A percentile compares a stretch with the other conserved stretches of the same genome.
phyloP scores from a whole-genome alignment of 345 rosid species.

The Eucalyptus viminalis region DNA sequence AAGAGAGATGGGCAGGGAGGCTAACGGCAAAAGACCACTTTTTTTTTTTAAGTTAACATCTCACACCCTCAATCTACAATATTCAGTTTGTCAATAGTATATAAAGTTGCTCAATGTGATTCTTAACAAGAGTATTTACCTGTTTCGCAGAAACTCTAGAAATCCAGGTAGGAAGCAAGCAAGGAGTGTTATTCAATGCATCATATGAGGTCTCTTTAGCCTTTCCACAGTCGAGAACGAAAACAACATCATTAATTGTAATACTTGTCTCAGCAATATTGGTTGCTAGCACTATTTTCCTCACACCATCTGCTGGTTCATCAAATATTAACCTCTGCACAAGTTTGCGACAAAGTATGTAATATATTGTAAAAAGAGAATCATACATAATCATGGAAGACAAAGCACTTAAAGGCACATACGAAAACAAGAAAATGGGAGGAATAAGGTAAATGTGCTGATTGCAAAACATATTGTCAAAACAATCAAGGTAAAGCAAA shows the following conservation, averaged over 20 bases:
- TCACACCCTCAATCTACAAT: neutral
- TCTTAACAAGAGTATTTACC: slow-evolving; percentile 30
- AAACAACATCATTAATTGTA: slow-evolving; percentile 80
- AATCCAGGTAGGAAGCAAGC: slow-evolving; percentile 94
- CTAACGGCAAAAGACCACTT: neutral
- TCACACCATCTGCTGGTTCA: slow-evolving; percentile 61
- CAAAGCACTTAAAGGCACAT: neutral
- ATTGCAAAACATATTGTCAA: neutral
- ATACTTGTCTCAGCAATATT: slow-evolving; percentile 98
- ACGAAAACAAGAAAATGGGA: neutral
- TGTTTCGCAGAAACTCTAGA: slow-evolving; percentile 91
- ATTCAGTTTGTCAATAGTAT: neutral
- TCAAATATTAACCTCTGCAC: slow-evolving; percentile 88
- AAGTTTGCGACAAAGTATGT: neutral
- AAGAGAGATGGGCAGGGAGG: neutral
- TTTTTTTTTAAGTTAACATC: neutral
- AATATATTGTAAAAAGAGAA: neutral
- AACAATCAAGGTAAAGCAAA: neutral
- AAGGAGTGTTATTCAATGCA: slow-evolving; percentile 91
- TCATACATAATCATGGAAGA: neutral
- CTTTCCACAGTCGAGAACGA: slow-evolving; percentile 92
- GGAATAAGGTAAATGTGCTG: neutral
- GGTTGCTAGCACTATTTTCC: slow-evolving; percentile 84
- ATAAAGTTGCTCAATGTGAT: neutral
- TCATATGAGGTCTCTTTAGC: slow-evolving; percentile 94